These are phyloP conservation scores for Inonotus obliquus DNA, from an alignment of 1,284 basidiomycete genomes.

Conservation along the genomic window DNA sequence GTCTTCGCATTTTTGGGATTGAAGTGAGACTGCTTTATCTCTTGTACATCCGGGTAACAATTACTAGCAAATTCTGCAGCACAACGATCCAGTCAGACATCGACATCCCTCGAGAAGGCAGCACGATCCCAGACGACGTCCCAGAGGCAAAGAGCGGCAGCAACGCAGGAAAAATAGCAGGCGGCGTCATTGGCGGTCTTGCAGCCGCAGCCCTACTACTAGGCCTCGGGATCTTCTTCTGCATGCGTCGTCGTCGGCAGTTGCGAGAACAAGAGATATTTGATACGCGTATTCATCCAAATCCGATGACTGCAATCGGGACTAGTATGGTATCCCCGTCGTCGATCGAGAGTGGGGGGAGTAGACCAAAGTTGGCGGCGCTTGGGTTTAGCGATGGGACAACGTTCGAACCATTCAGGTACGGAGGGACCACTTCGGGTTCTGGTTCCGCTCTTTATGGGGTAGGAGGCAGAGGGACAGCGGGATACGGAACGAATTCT, in stretches of 20 bases:
- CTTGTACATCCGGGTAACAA: not conserved
- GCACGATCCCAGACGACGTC: conserved; percentile 11
- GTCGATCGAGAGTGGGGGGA: not conserved
- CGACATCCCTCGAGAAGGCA: conserved; percentile 3
- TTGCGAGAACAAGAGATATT: not conserved
- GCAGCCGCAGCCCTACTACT: conserved; percentile 2
- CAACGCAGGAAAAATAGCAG: conserved; percentile 16
- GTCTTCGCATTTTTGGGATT: conserved; percentile 30
- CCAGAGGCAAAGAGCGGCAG: not conserved
- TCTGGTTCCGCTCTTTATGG: not conserved
- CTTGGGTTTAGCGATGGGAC: conserved; percentile 1
- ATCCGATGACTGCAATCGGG: not conserved
- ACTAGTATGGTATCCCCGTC: not conserved
- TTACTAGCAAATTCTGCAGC: not conserved
- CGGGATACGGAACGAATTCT: not conserved
- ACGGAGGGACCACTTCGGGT: not conserved
- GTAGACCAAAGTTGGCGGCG: not conserved
- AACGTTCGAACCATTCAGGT: conserved; percentile 12
- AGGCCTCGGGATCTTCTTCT: conserved; percentile 11
- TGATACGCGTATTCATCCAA: not conserved
- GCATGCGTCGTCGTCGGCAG: conserved; percentile 5
- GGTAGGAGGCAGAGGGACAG: not conserved
- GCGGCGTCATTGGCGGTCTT: conserved; percentile 16
- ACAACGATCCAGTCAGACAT: conserved; percentile 6
- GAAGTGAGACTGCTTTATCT: conserved; percentile 22